Conservation (phyloP, 2,329 filamentous ascomycete species). For the Colletotrichum tofieldiae region DNA sequence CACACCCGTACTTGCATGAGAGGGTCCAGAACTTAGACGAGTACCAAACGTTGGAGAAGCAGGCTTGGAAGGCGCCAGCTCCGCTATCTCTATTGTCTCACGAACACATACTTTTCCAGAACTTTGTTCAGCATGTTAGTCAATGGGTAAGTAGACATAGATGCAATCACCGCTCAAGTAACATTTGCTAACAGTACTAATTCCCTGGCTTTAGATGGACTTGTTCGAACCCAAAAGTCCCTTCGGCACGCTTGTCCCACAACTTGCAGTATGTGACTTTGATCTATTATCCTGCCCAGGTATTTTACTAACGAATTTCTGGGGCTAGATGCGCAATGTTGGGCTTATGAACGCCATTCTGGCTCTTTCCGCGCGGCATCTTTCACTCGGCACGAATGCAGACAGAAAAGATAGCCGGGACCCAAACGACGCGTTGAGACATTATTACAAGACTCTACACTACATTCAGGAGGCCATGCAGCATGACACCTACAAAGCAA, state of each 20-base stretch:
- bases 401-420: constrained; percentile 46
- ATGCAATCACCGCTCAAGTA: too few species aligned
- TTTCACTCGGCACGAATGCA: constrained; percentile 24
- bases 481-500: constrained; percentile 71
- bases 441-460: constrained; percentile 75
- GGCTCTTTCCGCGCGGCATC: constrained; percentile 47
- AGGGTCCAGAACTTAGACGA: neutral
- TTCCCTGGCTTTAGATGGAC: constrained; percentile 24
- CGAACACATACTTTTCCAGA: constrained; percentile 35
- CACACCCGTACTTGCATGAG: constrained; percentile 25
- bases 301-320: neutral
- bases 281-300: too few species aligned
- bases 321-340: constrained; percentile 43
- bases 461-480: constrained; percentile 74
- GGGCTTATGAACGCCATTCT: constrained; percentile 50
- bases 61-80: constrained; percentile 22
- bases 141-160: constrained; percentile 7
- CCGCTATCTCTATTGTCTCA: constrained; percentile 2
- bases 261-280: constrained; percentile 22
- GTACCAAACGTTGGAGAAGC: constrained; percentile 26
- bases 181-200: neutral
- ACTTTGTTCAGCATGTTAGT: constrained; percentile 36
- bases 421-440: constrained; percentile 55
- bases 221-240: constrained; percentile 33
- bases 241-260: constrained; percentile 35